A percentile compares a stretch with the other conserved stretches of the same genome.
phyloP scores from a whole-genome alignment of 2,329 filamentous ascomycete species.

The Penicillium sp. region DNA sequence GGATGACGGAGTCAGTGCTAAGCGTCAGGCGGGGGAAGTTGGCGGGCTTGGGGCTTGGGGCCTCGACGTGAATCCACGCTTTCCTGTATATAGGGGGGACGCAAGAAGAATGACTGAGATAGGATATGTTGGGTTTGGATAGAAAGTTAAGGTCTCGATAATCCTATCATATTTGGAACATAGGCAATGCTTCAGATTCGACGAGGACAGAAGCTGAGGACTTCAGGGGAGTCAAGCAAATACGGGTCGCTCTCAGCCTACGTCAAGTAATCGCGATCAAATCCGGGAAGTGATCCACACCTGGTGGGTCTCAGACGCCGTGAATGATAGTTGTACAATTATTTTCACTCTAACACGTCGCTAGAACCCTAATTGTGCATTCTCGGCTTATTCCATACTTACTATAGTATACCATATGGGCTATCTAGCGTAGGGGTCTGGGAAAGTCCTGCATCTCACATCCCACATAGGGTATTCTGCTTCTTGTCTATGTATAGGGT shows the following conservation, averaged over 20 bases:
- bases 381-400: too few relatives aligned
- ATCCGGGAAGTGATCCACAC: conserved; percentile 4
- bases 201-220: not conserved
- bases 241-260: conserved; percentile 1
- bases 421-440: not conserved
- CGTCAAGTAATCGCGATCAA: not conserved
- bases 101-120: not conserved
- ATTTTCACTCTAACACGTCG: too few relatives aligned
- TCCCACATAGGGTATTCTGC: not conserved
- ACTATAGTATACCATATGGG: too few relatives aligned
- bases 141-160: not conserved
- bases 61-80: not conserved
- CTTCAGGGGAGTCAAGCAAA: not conserved
- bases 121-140: not conserved
- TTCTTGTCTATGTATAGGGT: conserved; percentile 1
- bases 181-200: too few relatives aligned
- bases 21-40: not conserved
- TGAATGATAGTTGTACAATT: not conserved
- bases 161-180: not conserved
- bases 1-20: not conserved
- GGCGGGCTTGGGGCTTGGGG: not conserved
- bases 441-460: not conserved
- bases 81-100: not conserved
- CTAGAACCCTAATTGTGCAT: too few relatives aligned
- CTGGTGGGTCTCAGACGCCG: not conserved